Evolutionary conservation across 2,329 filamentous ascomycete species (phyloP).

Genomic region (Lomentospora prolificans): DNA sequence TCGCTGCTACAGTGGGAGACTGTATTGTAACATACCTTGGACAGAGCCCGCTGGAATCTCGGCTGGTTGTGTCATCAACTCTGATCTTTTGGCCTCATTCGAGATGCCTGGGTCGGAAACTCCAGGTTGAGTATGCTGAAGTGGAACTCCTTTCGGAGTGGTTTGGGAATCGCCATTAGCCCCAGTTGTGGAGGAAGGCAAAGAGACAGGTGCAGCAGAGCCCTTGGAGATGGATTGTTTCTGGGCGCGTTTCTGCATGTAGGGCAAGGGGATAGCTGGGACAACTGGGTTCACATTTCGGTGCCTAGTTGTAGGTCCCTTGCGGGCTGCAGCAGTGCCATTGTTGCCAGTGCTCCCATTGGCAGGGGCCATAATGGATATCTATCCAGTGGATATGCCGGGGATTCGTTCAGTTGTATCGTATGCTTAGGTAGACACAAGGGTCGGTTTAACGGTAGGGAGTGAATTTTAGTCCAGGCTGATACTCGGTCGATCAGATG

Average conservation of each 20-base stretch:
- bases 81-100: background rate
- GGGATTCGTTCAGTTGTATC: too few relatives aligned
- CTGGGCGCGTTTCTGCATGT: slow-evolving; percentile 5
- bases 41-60: background rate
- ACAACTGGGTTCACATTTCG: slow-evolving; percentile 5
- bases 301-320: background rate
- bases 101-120: background rate
- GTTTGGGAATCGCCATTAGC: background rate
- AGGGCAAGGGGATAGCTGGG: slow-evolving; percentile 8
- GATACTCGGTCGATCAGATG: background rate
- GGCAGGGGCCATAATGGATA: slow-evolving; percentile 2
- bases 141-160: background rate
- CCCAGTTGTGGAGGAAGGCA: background rate
- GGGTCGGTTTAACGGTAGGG: background rate
- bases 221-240: background rate
- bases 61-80: background rate
- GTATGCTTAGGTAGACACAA: too few relatives aligned
- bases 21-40: slow-evolving; percentile 1
- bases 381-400: background rate
- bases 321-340: background rate
- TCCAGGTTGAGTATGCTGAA: background rate
- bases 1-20: too few relatives aligned
- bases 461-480: background rate
- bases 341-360: background rate
- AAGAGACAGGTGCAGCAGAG: background rate